Base-by-base conservation (phyloP, 441 rosid genomes). In the Erodium trifolium region DNA sequence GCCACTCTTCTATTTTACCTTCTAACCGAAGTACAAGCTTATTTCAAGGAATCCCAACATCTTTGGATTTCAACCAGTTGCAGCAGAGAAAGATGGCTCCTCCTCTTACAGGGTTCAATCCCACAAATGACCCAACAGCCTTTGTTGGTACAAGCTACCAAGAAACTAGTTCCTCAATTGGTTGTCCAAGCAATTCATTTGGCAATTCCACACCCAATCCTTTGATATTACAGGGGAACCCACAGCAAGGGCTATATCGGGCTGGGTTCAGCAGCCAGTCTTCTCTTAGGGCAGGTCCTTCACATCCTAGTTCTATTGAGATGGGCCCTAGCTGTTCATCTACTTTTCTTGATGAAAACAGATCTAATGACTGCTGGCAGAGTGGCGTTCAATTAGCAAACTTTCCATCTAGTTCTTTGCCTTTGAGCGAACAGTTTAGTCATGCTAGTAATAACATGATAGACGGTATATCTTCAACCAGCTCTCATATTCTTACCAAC, bases 41-140 rank as follows among this genome's bases (percentile, higher is more conserved):
- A 43, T 85, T 88, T 69, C 91, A 85, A 69, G 93, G 96, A 71
- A 79, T 89, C 82, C 90, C 89, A 9, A 74, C 79, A 53, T 77
- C 89, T 1, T 71, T 84, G 64, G 89, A 77, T 76, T 76, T 86
- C 72, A 85, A 84, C 70, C 86, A 83, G 72, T 78, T 89, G 35
- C 89, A 82, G 75, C 45, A 70, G 74, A 66, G 79, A 63, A 68
- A 76, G 63, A 79, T 64, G 75, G 84, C 76, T 75, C 70, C 73
- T 14, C 71, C 64, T 64, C 72, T 75, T 63, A 81, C 82, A 67
- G 75, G 83, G 70, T 72, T 84, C 11, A 39, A 71, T 67, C 66
- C 76, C 39, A 69, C 71, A 16, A 74, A 77, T 72, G 76, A 69
- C 66, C 45, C 76, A 37, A 49, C 76, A 34, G 60, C 74, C 70